Base-by-base conservation (phyloP, 192 early-diverging fungal genomes). In the Cetraspora pellucida region DNA sequence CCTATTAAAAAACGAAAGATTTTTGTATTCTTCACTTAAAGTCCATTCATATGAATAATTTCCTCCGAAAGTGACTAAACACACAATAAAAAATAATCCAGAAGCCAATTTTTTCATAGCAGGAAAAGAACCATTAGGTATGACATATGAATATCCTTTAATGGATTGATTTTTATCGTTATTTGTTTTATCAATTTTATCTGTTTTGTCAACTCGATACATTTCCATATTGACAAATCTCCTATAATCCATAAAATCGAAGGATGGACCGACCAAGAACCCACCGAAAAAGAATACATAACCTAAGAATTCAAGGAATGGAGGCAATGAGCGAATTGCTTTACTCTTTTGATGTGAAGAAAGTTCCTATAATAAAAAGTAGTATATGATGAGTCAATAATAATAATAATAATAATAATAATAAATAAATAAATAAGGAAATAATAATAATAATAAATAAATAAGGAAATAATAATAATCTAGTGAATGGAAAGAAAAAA, bases 241-340 rank as follows among this genome's bases (percentile, higher is more conserved):
- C n/a, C 77, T 77, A 77, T 89, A 89, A 49, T 89, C 87, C 83
- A 84, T 84, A 71, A 83, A 94, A 58, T 95, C 93, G 74, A 94
- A 92, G 0, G 93, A 89, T 1, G 96, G 96, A 19, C 96, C 96
- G 8, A 92, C 91, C 5, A 96, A 80, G 80, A 97, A 92, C 1
- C 90, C 88, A 30, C 89, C 89, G 79, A 96, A 97, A 84, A 97
- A 99, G 81, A 93, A 95, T 55, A 92, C 82, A 82, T 93, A 99
- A 44, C 95, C 95, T 71, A 96, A 81, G 77, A 87, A 97, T 83
- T 91, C 91, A 31, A 94, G 81, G 46, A 96, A 68, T 2, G 83
- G 73, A 0, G 97, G 97, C 77, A 87, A 83, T 16, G 78, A 63
- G 3, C 60, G 63, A 50, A 97, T 86, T 17, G 89, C 87, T 63